Percentiles rank a stretch among this genome's conserved stretches.
These are phyloP conservation scores for Stagonosporopsis vannaccii DNA, from an alignment of 2,329 filamentous ascomycete species.

Conservation along the genomic window DNA sequence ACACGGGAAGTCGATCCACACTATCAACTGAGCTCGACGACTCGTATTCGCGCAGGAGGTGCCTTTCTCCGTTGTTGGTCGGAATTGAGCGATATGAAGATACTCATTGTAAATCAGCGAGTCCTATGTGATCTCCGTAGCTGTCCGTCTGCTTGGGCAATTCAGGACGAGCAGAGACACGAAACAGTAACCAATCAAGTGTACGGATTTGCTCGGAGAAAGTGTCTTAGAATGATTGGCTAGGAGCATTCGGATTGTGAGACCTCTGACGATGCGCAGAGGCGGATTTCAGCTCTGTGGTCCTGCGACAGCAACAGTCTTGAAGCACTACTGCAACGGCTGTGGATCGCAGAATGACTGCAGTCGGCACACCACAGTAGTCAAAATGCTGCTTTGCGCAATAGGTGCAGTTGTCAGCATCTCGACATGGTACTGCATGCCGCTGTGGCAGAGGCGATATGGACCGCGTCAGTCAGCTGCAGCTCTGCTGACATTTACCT, in stretches of 20 bases:
- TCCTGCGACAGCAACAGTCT: too few relatives aligned
- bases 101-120: too few relatives aligned
- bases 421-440: not conserved
- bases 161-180: too few relatives aligned
- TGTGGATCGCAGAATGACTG: too few relatives aligned
- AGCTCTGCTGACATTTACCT: not conserved
- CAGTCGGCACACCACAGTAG: not conserved
- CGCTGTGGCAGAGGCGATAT: not conserved
- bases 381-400: not conserved
- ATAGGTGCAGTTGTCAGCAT: not conserved
- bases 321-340: too few relatives aligned
- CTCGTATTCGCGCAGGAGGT: not conserved
- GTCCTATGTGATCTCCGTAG: not conserved
- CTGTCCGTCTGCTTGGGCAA: not conserved
- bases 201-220: too few relatives aligned
- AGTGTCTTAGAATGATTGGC: too few relatives aligned
- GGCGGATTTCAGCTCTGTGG: too few relatives aligned
- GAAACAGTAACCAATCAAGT: too few relatives aligned
- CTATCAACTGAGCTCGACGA: not conserved
- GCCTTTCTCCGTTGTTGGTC: not conserved
- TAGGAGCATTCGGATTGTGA: too few relatives aligned
- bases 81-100: not conserved
- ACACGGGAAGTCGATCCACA: not conserved
- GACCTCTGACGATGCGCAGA: too few relatives aligned
- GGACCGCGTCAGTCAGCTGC: not conserved